Evolutionary conservation across 148 eudicot genomes (phyloP), one percentile per base, ranked within the genome.

Genomic region (Rhododendron griersonianum): DNA sequence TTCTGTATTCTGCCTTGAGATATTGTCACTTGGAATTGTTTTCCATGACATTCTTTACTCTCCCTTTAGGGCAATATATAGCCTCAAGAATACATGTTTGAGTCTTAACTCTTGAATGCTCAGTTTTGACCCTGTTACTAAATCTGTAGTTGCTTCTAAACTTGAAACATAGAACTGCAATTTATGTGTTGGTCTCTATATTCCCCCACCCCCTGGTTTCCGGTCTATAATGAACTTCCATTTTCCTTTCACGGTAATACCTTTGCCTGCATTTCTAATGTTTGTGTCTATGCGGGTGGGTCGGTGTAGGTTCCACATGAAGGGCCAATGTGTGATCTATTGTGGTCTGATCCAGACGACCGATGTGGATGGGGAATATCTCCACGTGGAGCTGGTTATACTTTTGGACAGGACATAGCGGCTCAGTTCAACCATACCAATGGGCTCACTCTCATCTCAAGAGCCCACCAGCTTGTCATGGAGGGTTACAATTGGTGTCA

Each of bases 301-400:
- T 71, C 3, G 76, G 76, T 71, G 76, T 88, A 96, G 99, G 98
- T 96, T 39, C 99, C 99, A 81, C 99, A 95, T 87, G 99, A 96
- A 94, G 99, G 99, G 87, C 99, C 99, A 19, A 96, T 96, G 99
- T 96, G 99, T 80, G 99, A 96, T 86, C 98, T 96, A 53, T 90
- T 96, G 89, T 96, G 99, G 99, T 95, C 98, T 53, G 99, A 96
- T 89, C 99, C 99, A 16, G 99, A 96, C 85, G 98, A 96, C 86
- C 95, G 99, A 39, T 96, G 99, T 87, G 99, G 99, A 69, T 96
- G 99, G 99, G 99, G 99, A 69, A 96, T 96, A 74, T 96, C 99
- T 28, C 99, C 99, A 23, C 97, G 99, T 88, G 99, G 99, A 44
- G 99, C 99, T 85, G 99, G 99, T 75, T 96, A 96, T 84, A 96